Conservation (phyloP, 805 yeast genomes). For the Saccharomycopsis guyanensis region DNA sequence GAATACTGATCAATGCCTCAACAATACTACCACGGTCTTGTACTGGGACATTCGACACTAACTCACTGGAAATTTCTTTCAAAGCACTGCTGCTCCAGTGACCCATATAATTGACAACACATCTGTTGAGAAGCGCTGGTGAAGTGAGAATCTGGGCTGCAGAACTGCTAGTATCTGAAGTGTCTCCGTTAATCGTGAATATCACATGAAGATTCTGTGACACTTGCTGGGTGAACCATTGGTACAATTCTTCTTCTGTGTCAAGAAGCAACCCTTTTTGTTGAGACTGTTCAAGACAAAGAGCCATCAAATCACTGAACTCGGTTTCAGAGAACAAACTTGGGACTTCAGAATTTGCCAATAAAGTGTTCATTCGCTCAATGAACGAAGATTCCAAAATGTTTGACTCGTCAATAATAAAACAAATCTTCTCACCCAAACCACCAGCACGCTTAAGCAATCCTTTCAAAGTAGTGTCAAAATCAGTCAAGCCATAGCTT, state of each 20-base stretch:
- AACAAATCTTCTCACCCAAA: conserved; percentile 55
- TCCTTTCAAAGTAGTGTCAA: conserved; percentile 55
- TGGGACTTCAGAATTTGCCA: conserved; percentile 90
- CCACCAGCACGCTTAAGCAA: conserved; percentile 44
- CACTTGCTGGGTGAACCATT: conserved; percentile 67
- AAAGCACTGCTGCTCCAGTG: conserved; percentile 57
- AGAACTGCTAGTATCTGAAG: no score
- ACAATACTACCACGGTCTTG: conserved; percentile 45
- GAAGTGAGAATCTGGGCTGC: conserved; percentile 45
- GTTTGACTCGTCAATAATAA: conserved; percentile 74
- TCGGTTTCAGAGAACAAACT: conserved; percentile 82
- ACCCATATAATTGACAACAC: conserved; percentile 87
- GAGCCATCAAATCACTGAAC: conserved; percentile 39
- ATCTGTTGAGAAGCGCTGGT: conserved; percentile 84
- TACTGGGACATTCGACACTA: conserved; percentile 42
- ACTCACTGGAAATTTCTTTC: conserved; percentile 38
- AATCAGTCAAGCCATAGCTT: conserved; percentile 50
- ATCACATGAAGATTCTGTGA: conserved; percentile 73
- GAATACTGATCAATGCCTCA: conserved; percentile 40
- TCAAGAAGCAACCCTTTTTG: conserved; percentile 58
- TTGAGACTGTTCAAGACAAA: conserved; percentile 50
- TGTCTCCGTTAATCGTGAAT: conserved; percentile 49
- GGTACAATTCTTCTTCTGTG: conserved; percentile 58
- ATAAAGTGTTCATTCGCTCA: conserved; percentile 86
- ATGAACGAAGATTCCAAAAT: conserved; percentile 70